Base-by-base conservation (phyloP, 371 early-diverging fungal genomes). In the Mortierella sp. region DNA sequence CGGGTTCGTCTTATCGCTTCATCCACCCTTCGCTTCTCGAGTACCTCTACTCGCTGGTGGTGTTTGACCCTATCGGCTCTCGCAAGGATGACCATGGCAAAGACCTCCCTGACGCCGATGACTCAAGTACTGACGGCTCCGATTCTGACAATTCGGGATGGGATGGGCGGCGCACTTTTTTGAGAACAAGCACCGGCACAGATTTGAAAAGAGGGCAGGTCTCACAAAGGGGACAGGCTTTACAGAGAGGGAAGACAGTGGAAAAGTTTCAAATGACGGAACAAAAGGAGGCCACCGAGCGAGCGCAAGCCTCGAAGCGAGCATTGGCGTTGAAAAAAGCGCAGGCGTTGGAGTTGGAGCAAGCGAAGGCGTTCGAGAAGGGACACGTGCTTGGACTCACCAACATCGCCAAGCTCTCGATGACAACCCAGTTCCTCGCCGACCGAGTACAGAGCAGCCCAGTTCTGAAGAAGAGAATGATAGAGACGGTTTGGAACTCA, bases 381-480 rank as follows among this genome's bases (percentile, higher is more conserved):
- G 40, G 4, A 4, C 51, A 55, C 4, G 8, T n/a, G 26, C 40
- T 73, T 16, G 59, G 59, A 28, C 5, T 31, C 31, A 11, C 31
- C 28, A 59, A 59, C 31, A 59, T 59, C 28, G 28, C 59, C 14
- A 16, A 43, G 5, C 40, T 37, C 4, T 26, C 73, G 19, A 40
- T 55, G 73, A 40, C 43, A 6, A 6, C 40, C 14, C 73, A 57
- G 57, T 57, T 73, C 37, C 46, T 73, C 10, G 73, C 46, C 19
- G 73, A 73, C 11, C 59, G 57, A 34, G 73, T 44, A 13, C 55
- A 19, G 61, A 31, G 5, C 6, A 31, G 8, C 19, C 61, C 14
- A 2, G 3, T 16, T 16, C 14, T 61, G 2, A 61, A 61, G 31
- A 28, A 59, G 31, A 14, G 31, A 28, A 28, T 61, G 16, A 1